Conservation (phyloP, 164 flowering plant species). For the Saururus chinensis region DNA sequence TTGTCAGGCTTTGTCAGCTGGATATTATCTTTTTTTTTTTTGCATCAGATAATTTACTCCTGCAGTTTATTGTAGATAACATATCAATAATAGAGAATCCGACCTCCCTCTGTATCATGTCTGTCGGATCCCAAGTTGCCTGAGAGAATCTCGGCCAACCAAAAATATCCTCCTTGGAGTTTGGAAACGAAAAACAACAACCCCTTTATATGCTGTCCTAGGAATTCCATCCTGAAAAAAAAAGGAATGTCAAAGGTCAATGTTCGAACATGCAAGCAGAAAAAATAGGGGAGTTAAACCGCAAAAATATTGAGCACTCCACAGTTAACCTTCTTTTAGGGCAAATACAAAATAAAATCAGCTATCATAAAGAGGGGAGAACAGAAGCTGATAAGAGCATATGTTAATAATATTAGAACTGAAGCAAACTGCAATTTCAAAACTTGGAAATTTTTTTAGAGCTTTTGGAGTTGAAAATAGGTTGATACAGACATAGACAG, state of each 20-base stretch:
- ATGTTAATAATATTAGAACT: neutral
- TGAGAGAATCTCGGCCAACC: slow-evolving; percentile 70
- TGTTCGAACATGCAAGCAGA: neutral
- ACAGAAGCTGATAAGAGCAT: neutral
- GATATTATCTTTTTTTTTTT: too few species aligned
- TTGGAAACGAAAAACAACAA: slow-evolving; percentile 74
- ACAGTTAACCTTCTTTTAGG: neutral
- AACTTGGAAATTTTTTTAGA: neutral
- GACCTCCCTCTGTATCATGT: slow-evolving; percentile 21
- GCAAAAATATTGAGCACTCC: neutral
- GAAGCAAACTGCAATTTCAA: too few species aligned
- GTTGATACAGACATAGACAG: neutral
- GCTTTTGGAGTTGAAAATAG: neutral
- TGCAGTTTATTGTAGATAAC: too few species aligned
- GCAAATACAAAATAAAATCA: neutral
- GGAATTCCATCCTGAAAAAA: slow-evolving; percentile 79
- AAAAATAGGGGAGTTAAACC: neutral
- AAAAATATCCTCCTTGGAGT: slow-evolving; percentile 66
- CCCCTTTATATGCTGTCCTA: slow-evolving; percentile 87
- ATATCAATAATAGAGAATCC: too few species aligned
- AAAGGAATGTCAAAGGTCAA: neutral
- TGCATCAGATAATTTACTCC: too few species aligned
- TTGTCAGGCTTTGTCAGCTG: too few species aligned
- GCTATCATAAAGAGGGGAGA: neutral
- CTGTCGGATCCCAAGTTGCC: slow-evolving; percentile 54